phyloP scores from a whole-genome alignment of 176 grass and related monocot species.

The Secale cereale region DNA sequence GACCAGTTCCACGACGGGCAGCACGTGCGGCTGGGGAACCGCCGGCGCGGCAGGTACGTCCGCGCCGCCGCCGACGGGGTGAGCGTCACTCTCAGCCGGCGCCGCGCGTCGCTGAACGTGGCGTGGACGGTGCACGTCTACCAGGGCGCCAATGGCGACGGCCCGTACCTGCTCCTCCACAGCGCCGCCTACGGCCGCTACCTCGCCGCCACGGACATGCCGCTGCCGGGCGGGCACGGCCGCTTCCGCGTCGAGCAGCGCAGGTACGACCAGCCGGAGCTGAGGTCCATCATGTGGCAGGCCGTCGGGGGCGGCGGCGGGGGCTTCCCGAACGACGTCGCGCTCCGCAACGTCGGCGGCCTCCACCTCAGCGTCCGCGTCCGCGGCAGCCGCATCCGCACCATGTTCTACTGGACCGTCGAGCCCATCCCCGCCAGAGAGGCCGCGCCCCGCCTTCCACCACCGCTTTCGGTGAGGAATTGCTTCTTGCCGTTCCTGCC shows the following conservation, averaged over 20 bases:
- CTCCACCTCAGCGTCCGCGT: slow-evolving; percentile 13
- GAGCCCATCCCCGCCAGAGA: neutral
- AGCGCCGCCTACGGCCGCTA: slow-evolving; percentile 25
- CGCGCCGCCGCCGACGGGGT: slow-evolving; percentile 8
- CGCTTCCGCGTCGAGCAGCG: neutral
- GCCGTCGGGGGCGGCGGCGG: neutral
- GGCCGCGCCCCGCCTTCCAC: neutral
- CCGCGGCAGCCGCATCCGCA: neutral
- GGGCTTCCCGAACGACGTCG: neutral
- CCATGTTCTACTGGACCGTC: neutral
- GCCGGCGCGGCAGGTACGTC: neutral
- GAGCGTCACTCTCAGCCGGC: neutral
- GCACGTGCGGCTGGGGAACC: slow-evolving; percentile 17
- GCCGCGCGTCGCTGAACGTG: neutral
- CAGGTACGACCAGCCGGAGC: neutral
- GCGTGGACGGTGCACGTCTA: slow-evolving; percentile 1
- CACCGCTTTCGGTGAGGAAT: neutral
- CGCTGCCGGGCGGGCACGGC: neutral
- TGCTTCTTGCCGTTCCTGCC: neutral
- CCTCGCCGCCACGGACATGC: neutral
- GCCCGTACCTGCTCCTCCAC: neutral
- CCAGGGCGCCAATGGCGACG: neutral
- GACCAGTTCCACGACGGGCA: neutral
- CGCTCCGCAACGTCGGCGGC: neutral
- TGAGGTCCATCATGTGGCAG: neutral